Evolutionary conservation across 768 basidiomycete species (phyloP).

Genomic region (Hericium rajendrae): DNA sequence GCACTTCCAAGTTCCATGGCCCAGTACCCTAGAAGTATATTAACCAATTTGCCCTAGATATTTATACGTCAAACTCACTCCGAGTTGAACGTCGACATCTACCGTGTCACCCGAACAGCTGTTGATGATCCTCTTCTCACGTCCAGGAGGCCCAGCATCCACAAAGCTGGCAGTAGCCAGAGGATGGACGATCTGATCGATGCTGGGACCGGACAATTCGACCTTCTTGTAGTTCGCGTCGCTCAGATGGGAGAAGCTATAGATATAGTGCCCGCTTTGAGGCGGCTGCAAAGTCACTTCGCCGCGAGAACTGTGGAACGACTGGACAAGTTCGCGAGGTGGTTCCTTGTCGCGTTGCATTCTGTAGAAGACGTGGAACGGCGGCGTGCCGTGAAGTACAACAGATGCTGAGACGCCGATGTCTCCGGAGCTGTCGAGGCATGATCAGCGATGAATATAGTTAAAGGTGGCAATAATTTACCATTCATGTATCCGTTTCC

Average conservation of each 20-base stretch:
- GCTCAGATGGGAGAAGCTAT: constrained; percentile 69
- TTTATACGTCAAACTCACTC: constrained; percentile 36
- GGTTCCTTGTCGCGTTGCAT: constrained; percentile 63
- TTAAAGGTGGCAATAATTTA: constrained; percentile 22
- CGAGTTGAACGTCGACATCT: constrained; percentile 71
- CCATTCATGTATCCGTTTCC: constrained; percentile 90
- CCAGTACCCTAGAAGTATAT: constrained; percentile 61
- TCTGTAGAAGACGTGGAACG: constrained; percentile 77
- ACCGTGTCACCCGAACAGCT: constrained; percentile 76
- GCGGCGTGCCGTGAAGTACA: constrained; percentile 79
- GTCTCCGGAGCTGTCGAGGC: constrained; percentile 61
- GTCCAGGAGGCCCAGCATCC: constrained; percentile 27
- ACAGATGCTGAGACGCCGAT: constrained; percentile 85
- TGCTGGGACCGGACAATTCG: constrained; percentile 62
- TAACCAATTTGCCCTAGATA: neutral
- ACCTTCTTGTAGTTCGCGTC: constrained; percentile 79
- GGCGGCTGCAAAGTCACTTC: constrained; percentile 83
- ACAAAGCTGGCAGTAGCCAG: constrained; percentile 71
- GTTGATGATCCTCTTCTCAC: constrained; percentile 48
- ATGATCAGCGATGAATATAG: neutral
- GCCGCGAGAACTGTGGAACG: constrained; percentile 61
- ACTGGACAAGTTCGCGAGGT: constrained; percentile 46
- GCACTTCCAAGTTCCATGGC: constrained; percentile 83
- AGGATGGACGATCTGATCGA: constrained; percentile 86
- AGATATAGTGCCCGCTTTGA: constrained; percentile 81